Conservation (phyloP, 164 flowering plant genomes). For the Echeveria elegans region DNA sequence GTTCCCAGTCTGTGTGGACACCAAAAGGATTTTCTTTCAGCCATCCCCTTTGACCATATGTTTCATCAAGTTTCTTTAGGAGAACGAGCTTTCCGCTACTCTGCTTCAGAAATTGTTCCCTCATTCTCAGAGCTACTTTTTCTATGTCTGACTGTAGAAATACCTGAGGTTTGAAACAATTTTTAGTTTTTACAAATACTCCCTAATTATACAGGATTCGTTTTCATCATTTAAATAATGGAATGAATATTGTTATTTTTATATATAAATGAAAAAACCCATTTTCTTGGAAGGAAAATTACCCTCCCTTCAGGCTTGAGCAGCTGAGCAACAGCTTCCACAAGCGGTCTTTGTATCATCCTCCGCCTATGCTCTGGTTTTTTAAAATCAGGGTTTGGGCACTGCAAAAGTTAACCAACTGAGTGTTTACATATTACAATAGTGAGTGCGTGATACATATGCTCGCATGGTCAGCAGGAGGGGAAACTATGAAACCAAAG, state of each 20-base stretch:
- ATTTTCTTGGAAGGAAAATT: conserved; percentile 1
- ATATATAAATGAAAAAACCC: neutral
- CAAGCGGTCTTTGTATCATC: conserved; percentile 67
- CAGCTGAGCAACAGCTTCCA: conserved; percentile 66
- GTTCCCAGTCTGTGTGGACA: conserved; percentile 80
- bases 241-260: neutral
- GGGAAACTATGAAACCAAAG: neutral
- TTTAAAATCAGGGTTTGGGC: conserved; percentile 90
- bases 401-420: conserved; percentile 26
- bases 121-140: conserved; percentile 71
- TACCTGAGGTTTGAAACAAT: conserved; percentile 31
- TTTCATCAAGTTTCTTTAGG: conserved; percentile 13
- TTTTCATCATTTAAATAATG: neutral
- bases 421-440: neutral
- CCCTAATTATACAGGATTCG: neutral
- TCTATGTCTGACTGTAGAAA: conserved; percentile 82
- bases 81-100: conserved; percentile 48
- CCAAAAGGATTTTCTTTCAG: conserved; percentile 78
- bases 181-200: neutral
- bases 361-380: conserved; percentile 76
- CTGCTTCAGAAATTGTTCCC: conserved; percentile 44
- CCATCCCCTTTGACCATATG: conserved; percentile 31
- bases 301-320: conserved; percentile 69
- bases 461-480: neutral
- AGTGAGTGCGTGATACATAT: neutral